Evolutionary conservation across 2,329 filamentous ascomycete species (phyloP), one percentile per base, ranked within the genome.

Genomic region (Fusarium virguliforme): DNA sequence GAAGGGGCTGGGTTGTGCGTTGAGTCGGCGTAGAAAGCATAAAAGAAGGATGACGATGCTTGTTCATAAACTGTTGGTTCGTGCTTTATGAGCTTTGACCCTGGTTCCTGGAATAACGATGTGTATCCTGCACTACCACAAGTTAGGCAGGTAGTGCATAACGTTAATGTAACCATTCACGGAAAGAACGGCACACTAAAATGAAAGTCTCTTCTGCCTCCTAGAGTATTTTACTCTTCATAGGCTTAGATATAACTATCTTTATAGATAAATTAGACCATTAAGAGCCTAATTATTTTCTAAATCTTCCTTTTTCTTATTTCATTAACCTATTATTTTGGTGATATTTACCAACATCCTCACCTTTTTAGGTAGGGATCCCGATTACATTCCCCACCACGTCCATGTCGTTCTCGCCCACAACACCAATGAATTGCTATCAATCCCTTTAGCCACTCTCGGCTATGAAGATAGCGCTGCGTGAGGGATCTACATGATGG

Each of bases 381-480:
- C 22, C 22, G 22, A 24, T 24, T 24, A 24, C 22, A 24, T 24
- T 24, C 22, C 22, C 22, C 22, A 24, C 22, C 22, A 24, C 22
- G 22, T 24, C 22, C 22, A 24, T 24, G 22, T 24, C 22, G 22
- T 48, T 48, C 26, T n/a, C 43, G 43, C 26, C 43, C n/a, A 30
- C 43, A 48, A 30, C 43, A 30, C 43, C 43, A 48, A 48, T 30
- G 22, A 48, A 48, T 26, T 12, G 43, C 18, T 26, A 30, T 30
- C 26, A 30, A 9, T 18, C 43, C 43, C 26, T 30, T 30, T 48
- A 8, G 43, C 15, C 26, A 48, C 43, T 48, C 43, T 48, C 30
- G 43, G 43, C 26, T 30, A 48, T 48, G 43, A 48, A 48, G 43
- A 18, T 48, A 30, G 43, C 43, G 43, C 26, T 30, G 43, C 43